Base-by-base conservation (phyloP, 441 rosid genomes). In the Manihot esculenta region DNA sequence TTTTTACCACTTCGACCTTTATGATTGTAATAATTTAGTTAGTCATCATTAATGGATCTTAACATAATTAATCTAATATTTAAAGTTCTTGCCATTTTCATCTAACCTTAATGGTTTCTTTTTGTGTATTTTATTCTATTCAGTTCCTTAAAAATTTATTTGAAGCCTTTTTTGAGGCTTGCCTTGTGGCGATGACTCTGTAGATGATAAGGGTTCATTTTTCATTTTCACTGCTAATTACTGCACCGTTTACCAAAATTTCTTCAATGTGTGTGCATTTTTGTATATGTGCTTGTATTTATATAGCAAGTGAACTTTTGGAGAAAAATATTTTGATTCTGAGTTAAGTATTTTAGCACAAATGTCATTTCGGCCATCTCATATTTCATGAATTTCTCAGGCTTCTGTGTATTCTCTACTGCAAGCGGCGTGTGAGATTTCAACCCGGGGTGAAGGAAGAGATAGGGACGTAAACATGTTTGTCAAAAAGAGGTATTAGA, bases 401-500 rank as follows among this genome's bases (percentile, higher is more conserved):
- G 97, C 94, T 76, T 81, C 99, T 56, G 94, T 84, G 53, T 89
- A 84, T 84, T 87, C 86, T 76, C 83, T 93, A 72, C 75, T 96
- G 81, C 96, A 87, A 93, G 99, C 99, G 76, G 97, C 94, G 50
- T 83, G 81, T 58, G 97, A 93, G 80, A 93, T 90, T 82, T 83
- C 98, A 69, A 87, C 91, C 54, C 89, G 82, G 65, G 94, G 96
- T 70, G 85, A 88, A 84, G 83, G 87, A 66, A 84, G 93, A 82
- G 97, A 96, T 77, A 84, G 84, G 72, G 97, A 90, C 78, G 65
- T 80, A 68, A 84, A 85, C 76, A 84, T 88, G 82, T 93, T 91
- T 80, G 91, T 93, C 47, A 96, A 88, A 70, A 88, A 86, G 79
- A 96, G 98, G 99, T 96, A 88, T 56, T 70, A 13, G 64, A 38